These are phyloP conservation scores for Zygoascus hellenicus DNA, from an alignment of 1,139 yeast genomes.

Conservation along the genomic window DNA sequence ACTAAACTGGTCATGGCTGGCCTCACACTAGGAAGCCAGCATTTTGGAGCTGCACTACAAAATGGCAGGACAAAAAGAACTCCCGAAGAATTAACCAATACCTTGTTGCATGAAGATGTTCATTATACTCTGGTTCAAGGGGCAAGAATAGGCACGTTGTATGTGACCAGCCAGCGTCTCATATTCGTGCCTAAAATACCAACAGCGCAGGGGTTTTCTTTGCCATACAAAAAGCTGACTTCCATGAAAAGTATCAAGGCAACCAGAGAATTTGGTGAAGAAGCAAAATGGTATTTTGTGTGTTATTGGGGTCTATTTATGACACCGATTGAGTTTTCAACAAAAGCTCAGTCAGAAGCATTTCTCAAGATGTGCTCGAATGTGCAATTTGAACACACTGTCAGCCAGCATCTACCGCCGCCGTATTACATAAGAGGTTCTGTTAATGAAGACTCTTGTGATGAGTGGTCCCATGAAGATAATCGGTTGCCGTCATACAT, in stretches of 20 bases:
- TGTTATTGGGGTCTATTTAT: constrained; percentile 23
- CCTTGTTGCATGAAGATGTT: constrained; percentile 12
- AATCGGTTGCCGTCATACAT: constrained; percentile 25
- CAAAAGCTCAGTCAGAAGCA: constrained; percentile 24
- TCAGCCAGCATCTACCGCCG: constrained; percentile 30
- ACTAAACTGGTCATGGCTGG: constrained; percentile 1
- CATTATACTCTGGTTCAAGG: constrained; percentile 23
- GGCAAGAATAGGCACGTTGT: constrained; percentile 24
- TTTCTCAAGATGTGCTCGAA: constrained; percentile 29
- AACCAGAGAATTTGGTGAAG: constrained; percentile 4
- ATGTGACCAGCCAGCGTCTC: constrained; percentile 30
- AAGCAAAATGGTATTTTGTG: constrained; percentile 22
- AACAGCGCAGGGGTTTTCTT: constrained; percentile 22
- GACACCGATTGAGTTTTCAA: constrained; percentile 29
- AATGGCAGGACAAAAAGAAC: background rate
- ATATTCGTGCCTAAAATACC: constrained; percentile 24
- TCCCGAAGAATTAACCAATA: background rate
- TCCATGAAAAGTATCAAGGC: constrained; percentile 27
- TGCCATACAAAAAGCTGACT: constrained; percentile 25
- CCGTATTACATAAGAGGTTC: constrained; percentile 17
- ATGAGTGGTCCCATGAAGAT: constrained; percentile 19
- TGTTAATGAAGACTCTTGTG: constrained; percentile 6
- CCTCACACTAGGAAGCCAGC: background rate
- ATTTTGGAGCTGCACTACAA: background rate
- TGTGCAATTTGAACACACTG: constrained; percentile 31